Evolutionary conservation across 164 flowering plant species (phyloP).

Genomic region (Annona cherimola): DNA sequence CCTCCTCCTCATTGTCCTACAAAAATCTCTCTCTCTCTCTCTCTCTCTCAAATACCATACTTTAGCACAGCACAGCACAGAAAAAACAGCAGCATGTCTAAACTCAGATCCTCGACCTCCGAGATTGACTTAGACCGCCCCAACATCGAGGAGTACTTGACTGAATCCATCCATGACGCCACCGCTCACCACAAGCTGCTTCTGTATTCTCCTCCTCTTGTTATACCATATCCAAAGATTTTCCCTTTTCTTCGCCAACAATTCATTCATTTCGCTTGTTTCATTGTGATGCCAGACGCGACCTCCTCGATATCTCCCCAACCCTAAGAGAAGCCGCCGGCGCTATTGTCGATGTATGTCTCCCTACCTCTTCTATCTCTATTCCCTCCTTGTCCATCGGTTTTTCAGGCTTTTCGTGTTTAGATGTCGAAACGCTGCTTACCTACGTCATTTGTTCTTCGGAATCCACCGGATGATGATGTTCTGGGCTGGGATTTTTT

Average conservation of each 20-base stretch:
- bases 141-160: constrained; percentile 74
- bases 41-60: not conserved
- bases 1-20: not conserved
- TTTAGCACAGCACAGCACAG: no score
- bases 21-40: not conserved
- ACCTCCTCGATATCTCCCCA: constrained; percentile 89
- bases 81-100: not conserved
- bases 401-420: no score
- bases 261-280: not conserved
- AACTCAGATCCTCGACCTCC: constrained; percentile 27
- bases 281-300: constrained; percentile 39
- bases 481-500: no score
- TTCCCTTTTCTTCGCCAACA: not conserved
- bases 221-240: not conserved
- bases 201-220: constrained; percentile 36
- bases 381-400: no score
- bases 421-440: no score
- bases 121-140: constrained; percentile 85
- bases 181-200: constrained; percentile 63
- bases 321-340: constrained; percentile 89
- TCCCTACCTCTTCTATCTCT: not conserved
- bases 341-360: constrained; percentile 86
- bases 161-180: constrained; percentile 53
- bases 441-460: no score
- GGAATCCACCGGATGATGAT: no score